Conservation (phyloP, 1,284 basidiomycete genomes). For the Marasmius oreades region DNA sequence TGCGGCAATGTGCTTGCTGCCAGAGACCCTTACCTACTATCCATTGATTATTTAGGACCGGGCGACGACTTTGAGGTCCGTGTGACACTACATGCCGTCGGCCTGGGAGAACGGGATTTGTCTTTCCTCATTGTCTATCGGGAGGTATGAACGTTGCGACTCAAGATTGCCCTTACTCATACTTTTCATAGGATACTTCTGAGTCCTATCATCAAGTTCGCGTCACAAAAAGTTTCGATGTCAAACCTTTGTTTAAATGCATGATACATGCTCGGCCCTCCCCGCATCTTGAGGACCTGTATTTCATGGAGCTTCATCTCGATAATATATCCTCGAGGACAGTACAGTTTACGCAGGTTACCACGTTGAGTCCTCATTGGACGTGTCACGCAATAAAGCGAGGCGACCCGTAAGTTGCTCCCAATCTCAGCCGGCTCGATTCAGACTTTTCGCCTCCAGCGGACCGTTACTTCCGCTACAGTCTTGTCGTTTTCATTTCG, state of each 20-base stretch:
- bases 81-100: conserved; percentile 50
- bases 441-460: conserved; percentile 28
- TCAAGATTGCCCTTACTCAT: conserved; percentile 8
- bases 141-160: conserved; percentile 44
- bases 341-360: conserved; percentile 55
- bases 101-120: conserved; percentile 47
- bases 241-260: conserved; percentile 51
- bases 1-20: conserved; percentile 55
- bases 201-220: conserved; percentile 52
- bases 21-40: conserved; percentile 43
- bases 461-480: conserved; percentile 48
- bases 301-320: conserved; percentile 55
- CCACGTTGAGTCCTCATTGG: conserved; percentile 66
- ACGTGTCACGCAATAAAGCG: conserved; percentile 36
- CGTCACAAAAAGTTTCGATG: conserved; percentile 54
- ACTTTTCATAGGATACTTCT: conserved; percentile 36
- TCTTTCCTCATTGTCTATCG: conserved; percentile 65
- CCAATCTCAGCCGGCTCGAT: background rate
- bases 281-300: conserved; percentile 44
- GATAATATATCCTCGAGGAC: conserved; percentile 43
- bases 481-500: conserved; percentile 41
- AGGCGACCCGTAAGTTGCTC: conserved; percentile 38
- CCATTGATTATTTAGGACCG: conserved; percentile 36
- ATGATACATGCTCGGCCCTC: conserved; percentile 48
- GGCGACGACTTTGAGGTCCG: conserved; percentile 46